Conservation (phyloP, 1,284 basidiomycete species). For the Spongispora temasekensis region DNA sequence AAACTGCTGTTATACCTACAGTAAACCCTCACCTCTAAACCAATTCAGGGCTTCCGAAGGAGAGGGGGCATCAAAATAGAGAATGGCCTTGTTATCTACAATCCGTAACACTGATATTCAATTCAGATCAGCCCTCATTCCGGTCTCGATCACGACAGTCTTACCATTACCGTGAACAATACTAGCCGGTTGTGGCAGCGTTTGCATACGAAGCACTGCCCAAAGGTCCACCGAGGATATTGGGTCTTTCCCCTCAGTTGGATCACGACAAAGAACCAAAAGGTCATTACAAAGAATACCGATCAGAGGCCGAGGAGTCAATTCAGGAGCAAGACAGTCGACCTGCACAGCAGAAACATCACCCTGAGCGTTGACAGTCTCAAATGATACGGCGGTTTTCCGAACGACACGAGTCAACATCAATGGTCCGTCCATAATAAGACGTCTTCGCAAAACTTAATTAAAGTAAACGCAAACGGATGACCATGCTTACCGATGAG, state of each 20-base stretch:
- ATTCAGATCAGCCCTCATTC: slow-evolving; percentile 6
- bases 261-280: slow-evolving; percentile 84
- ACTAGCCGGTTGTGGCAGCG: slow-evolving; percentile 84
- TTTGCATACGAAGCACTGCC: slow-evolving; percentile 93
- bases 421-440: slow-evolving; percentile 87
- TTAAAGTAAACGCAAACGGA: slow-evolving; percentile 4
- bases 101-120: slow-evolving; percentile 65
- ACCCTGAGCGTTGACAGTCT: slow-evolving; percentile 75
- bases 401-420: slow-evolving; percentile 87
- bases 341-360: slow-evolving; percentile 83
- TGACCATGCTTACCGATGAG: slow-evolving; percentile 71
- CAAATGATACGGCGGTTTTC: slow-evolving; percentile 83
- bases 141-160: slow-evolving; percentile 26
- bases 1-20: neutral
- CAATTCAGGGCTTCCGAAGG: slow-evolving; percentile 84
- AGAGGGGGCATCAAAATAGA: slow-evolving; percentile 88
- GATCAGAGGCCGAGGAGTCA: slow-evolving; percentile 71
- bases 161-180: slow-evolving; percentile 84
- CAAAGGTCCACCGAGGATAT: slow-evolving; percentile 81
- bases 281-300: slow-evolving; percentile 92
- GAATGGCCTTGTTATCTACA: slow-evolving; percentile 87
- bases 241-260: slow-evolving; percentile 73
- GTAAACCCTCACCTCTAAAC: slow-evolving; percentile 68
- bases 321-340: slow-evolving; percentile 83
- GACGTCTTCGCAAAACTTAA: slow-evolving; percentile 51